Base-by-base conservation (phyloP, 2,329 filamentous ascomycete species). In the Lanzia echinophila region DNA sequence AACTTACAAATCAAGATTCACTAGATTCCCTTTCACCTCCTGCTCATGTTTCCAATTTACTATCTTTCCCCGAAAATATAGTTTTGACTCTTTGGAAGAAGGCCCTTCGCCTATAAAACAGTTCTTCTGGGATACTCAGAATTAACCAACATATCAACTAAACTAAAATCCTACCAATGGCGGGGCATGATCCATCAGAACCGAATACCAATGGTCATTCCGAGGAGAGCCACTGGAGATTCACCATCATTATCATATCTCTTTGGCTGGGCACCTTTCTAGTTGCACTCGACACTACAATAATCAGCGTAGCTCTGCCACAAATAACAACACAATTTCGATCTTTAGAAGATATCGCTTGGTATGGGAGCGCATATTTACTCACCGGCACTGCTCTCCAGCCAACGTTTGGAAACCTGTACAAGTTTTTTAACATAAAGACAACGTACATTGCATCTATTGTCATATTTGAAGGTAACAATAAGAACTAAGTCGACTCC, bases 261-360 rank as follows among this genome's bases (percentile, higher is more conserved):
- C 44, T 47, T 20, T 47, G 24, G 6, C 7, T 47, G 1, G 44
- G 44, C 3, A 47, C 44, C 8, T 36, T 47, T 22, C 44, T 47
- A 15, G 44, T 47, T 31, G 44, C 44, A n/a, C 28, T 47, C 17
- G 44, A 47, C 22, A 20, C 31, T n/a, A 47, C 24, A 12, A 47
- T 54, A 7, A 54, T 54, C 19, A 31, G 45, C 7, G 52, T 54
- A 19, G 77, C 75, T 12, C 77, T 79, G 39, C 76, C 76, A 24
- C 74, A 73, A 57, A 79, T 79, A 60, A 78, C 76, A 2, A 71
- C 75, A 56, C 50, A 32, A 54, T 59, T 12, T 64, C 57, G 46
- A 34, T 65, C 10, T 17, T 65, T 79, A 1, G 63, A 68, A 6
- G 76, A 81, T 55, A 73, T 80, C 17, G 73, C 74, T 31, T 83